Evolutionary conservation across 2,329 filamentous ascomycete genomes (phyloP).

Genomic region (Arthrinium phaeospermum): DNA sequence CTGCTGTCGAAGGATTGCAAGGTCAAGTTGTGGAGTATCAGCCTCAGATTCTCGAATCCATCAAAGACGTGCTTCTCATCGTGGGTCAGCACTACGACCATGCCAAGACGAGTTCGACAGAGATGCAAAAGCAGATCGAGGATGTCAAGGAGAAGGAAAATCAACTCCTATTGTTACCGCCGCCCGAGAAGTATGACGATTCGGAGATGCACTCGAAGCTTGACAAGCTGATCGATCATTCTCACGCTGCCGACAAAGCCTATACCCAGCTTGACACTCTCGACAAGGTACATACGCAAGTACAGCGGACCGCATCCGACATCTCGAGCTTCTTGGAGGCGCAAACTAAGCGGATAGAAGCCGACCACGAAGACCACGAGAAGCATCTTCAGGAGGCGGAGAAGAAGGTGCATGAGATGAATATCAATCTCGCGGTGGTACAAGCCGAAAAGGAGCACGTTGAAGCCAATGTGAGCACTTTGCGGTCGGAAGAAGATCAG

Average conservation of each 20-base stretch:
- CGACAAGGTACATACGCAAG: slow-evolving; percentile 87
- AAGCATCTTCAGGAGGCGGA: slow-evolving; percentile 80
- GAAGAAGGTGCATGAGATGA: slow-evolving; percentile 78
- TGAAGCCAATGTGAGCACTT: slow-evolving; percentile 57
- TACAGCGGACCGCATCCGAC: slow-evolving; percentile 82
- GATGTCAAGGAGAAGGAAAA: slow-evolving; percentile 51
- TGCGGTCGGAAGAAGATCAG: slow-evolving; percentile 58
- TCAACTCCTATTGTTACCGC: slow-evolving; percentile 62
- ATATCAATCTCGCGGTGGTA: slow-evolving; percentile 77
- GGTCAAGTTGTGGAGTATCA: slow-evolving; percentile 82
- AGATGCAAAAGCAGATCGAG: slow-evolving; percentile 64
- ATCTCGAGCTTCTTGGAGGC: slow-evolving; percentile 81
- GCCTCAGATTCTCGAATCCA: slow-evolving; percentile 83
- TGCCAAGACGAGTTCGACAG: slow-evolving; percentile 68
- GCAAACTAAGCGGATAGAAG: slow-evolving; percentile 75
- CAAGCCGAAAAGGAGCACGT: slow-evolving; percentile 69
- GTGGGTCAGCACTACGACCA: slow-evolving; percentile 90
- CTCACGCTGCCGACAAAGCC: slow-evolving; percentile 69
- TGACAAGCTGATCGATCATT: slow-evolving; percentile 66
- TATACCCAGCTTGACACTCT: slow-evolving; percentile 80
- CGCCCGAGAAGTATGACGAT: slow-evolving; percentile 61
- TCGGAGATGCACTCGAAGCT: slow-evolving; percentile 41
- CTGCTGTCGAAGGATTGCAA: slow-evolving; percentile 76
- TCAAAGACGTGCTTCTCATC: slow-evolving; percentile 83
- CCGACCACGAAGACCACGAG: slow-evolving; percentile 80